These are phyloP conservation scores for Mortierella sp. DNA, from an alignment of 371 early-diverging fungal species.

Conservation along the genomic window DNA sequence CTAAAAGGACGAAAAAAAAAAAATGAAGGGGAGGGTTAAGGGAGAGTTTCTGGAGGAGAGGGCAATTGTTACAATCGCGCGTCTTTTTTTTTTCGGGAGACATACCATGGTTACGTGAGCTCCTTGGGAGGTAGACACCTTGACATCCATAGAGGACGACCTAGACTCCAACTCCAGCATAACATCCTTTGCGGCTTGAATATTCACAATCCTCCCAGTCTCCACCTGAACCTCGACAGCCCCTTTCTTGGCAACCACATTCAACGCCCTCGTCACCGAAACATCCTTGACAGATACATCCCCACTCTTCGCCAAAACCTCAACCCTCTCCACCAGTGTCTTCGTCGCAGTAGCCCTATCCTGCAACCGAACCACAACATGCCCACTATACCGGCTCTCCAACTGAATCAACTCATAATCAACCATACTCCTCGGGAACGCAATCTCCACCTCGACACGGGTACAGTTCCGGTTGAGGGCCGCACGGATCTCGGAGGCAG, in stretches of 20 bases:
- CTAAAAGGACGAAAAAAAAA: background rate
- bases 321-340: background rate
- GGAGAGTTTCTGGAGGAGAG: no score
- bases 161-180: background rate
- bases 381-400: background rate
- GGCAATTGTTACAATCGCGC: no score
- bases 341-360: no score
- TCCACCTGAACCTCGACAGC: background rate
- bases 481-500: background rate
- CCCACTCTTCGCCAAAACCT: background rate
- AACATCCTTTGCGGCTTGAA: background rate
- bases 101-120: background rate
- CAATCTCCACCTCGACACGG: background rate
- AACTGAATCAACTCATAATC: background rate
- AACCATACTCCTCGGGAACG: background rate
- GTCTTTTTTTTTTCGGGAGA: no score
- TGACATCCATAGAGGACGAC: background rate
- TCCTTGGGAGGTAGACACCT: background rate
- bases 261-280: background rate
- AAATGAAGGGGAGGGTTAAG: background rate
- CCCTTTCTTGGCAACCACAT: background rate
- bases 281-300: background rate
- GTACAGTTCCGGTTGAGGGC: background rate
- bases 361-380: background rate
- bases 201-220: background rate